Percentiles rank a stretch among this genome's conserved stretches.
Conservation (phyloP, 176 grass and related monocot species). For the Cenchrus purpureus region DNA sequence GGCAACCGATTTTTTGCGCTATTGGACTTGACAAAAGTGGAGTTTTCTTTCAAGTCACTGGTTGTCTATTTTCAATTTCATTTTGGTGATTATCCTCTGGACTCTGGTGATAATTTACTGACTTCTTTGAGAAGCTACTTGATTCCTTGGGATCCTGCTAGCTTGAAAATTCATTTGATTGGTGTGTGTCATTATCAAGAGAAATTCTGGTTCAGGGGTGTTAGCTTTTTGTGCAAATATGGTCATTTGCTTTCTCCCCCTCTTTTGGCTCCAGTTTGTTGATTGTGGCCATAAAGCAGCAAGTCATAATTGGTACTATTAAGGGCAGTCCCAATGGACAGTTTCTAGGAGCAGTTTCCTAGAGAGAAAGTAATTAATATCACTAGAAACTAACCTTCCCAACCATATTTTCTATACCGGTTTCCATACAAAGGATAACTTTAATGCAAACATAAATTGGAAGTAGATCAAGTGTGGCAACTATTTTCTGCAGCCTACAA, state of each 20-base stretch:
- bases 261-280: not conserved
- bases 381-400: too few relatives aligned
- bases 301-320: not conserved
- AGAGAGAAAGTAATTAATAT: too few relatives aligned
- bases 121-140: not conserved
- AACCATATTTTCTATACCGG: too few relatives aligned
- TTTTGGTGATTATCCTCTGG: slow-evolving; percentile 9
- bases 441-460: too few relatives aligned
- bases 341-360: too few relatives aligned
- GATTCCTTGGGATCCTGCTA: not conserved
- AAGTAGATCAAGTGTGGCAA: too few relatives aligned
- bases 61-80: not conserved
- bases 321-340: too few relatives aligned
- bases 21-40: not conserved
- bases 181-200: not conserved
- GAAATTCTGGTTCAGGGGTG: not conserved
- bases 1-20: not conserved
- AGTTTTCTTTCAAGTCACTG: not conserved
- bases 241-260: not conserved
- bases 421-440: too few relatives aligned
- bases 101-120: not conserved
- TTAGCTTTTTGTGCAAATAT: not conserved
- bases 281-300: slow-evolving; percentile 15
- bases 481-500: too few relatives aligned
- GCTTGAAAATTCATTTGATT: slow-evolving; percentile 1